Base-by-base conservation (phyloP, 176 grass and related monocot species). In the Panicum miliaceum region DNA sequence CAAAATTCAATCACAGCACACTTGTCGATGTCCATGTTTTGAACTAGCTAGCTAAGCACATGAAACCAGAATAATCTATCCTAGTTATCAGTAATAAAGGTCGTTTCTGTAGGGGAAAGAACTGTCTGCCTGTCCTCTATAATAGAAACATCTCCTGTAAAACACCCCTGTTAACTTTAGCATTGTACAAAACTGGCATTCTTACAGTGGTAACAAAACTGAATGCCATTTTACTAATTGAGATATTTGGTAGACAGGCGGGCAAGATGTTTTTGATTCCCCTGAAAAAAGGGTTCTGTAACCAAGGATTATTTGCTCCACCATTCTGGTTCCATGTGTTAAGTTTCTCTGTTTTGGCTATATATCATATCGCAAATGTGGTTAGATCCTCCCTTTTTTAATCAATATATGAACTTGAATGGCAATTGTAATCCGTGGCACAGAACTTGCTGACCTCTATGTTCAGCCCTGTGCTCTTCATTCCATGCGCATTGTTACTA, bases 211-310 rank as follows among this genome's bases (percentile, higher is more conserved):
- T 15, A 46, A 50, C 6, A 52, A 66, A 16, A 12, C 32, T 13
- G 47, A 80, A 22, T 75, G 18, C 11, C 32, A 38, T 75, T 35
- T 75, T 75, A 50, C 29, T 20, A n/a, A 37, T 6, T 69, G 14
- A 73, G 71, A 73, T 50, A 52, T 73, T 52, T 71, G 37, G 40
- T 71, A 71, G 26, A 73, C 27, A 73, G 47, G 29, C 10, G 12
- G 9, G 16, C 29, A 54, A 6, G 46, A 32, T 34, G 71, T 52
- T 29, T 71, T 23, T 46, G 14, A n/a, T 9, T 23, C 45, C 27
- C 7, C 15, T 29, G 16, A 18, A 8, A 22, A 43, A 38, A 40
- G 11, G 3, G 14, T 69, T 48, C 27, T 52, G 11, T 52, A 35
- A 20, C 26, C 47, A 73, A 34, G 46, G 8, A 74, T 74, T 74